Evolutionary conservation across 2,329 filamentous ascomycete genomes (phyloP).

Genomic region (Botrytis aclada): DNA sequence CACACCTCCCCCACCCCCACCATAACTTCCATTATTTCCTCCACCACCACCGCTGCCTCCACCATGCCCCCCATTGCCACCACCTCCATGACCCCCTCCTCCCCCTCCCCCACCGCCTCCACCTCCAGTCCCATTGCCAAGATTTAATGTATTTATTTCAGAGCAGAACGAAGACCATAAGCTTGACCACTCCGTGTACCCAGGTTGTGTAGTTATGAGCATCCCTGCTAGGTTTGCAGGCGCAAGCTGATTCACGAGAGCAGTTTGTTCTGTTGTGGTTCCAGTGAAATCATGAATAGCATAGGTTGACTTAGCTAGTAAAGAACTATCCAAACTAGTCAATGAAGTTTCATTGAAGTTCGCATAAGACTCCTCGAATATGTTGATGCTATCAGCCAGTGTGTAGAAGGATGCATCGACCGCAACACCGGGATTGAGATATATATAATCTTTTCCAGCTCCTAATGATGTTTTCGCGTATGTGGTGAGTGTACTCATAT

Average conservation of each 20-base stretch:
- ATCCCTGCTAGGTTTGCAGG: slow-evolving; percentile 24
- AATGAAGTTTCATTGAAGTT: slow-evolving; percentile 25
- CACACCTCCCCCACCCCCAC: not conserved
- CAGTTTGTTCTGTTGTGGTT: slow-evolving; percentile 18
- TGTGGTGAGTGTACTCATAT: slow-evolving; percentile 26
- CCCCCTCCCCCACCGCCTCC: accelerated
- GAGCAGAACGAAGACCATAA: slow-evolving; percentile 25
- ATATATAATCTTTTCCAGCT: slow-evolving; percentile 23
- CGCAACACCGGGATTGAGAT: slow-evolving; percentile 27
- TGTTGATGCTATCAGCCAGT: slow-evolving; percentile 28
- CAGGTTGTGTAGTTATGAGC: slow-evolving; percentile 26
- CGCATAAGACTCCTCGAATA: slow-evolving; percentile 25
- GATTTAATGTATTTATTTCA: slow-evolving; percentile 17
- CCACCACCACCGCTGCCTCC: not conserved
- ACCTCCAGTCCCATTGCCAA: not conserved
- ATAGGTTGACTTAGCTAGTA: slow-evolving; percentile 24
- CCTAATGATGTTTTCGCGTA: slow-evolving; percentile 26
- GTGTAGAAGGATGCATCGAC: slow-evolving; percentile 28
- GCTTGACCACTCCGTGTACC: slow-evolving; percentile 22
- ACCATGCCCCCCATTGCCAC: too few species aligned
- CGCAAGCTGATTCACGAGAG: slow-evolving; percentile 25
- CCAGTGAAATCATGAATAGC: slow-evolving; percentile 28
- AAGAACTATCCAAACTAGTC: slow-evolving; percentile 10
- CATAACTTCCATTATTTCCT: not conserved
- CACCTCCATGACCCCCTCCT: too few species aligned